Evolutionary conservation across 2,329 filamentous ascomycete genomes (phyloP).

Genomic region (Hymenoscyphus repandus): DNA sequence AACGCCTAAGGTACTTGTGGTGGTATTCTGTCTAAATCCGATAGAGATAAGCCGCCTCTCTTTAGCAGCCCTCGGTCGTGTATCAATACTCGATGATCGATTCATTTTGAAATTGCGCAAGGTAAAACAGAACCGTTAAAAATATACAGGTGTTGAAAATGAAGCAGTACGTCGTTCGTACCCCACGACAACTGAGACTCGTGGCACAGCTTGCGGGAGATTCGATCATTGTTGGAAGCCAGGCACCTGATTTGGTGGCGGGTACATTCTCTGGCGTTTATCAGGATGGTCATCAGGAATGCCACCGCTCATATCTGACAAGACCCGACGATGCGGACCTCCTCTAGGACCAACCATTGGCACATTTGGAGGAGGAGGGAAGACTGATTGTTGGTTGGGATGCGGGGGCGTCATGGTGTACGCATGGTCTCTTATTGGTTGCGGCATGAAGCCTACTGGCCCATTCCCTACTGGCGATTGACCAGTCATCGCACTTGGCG

Average conservation of each 20-base stretch:
- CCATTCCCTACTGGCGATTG: conserved; percentile 25
- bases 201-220: too few species aligned
- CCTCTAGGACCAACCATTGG: conserved; percentile 20
- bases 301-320: conserved; percentile 28
- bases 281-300: conserved; percentile 25
- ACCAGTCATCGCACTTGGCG: conserved; percentile 28
- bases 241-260: neutral
- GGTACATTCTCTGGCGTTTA: conserved; percentile 31
- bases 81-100: too few species aligned
- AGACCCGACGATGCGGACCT: conserved; percentile 23
- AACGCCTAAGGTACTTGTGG: too few species aligned
- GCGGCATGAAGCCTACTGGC: conserved; percentile 23
- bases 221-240: too few species aligned
- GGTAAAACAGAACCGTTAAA: too few species aligned
- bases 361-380: conserved; percentile 17
- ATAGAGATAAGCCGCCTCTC: too few species aligned
- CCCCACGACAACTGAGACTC: too few species aligned
- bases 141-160: too few species aligned
- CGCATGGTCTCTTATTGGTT: conserved; percentile 24
- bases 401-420: conserved; percentile 29
- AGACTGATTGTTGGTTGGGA: conserved; percentile 19
- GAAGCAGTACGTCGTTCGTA: too few species aligned
- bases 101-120: too few species aligned
- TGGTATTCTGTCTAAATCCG: too few species aligned
- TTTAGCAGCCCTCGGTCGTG: too few species aligned